Conservation (phyloP, 2,329 filamentous ascomycete species). For the Helotiales sp. region DNA sequence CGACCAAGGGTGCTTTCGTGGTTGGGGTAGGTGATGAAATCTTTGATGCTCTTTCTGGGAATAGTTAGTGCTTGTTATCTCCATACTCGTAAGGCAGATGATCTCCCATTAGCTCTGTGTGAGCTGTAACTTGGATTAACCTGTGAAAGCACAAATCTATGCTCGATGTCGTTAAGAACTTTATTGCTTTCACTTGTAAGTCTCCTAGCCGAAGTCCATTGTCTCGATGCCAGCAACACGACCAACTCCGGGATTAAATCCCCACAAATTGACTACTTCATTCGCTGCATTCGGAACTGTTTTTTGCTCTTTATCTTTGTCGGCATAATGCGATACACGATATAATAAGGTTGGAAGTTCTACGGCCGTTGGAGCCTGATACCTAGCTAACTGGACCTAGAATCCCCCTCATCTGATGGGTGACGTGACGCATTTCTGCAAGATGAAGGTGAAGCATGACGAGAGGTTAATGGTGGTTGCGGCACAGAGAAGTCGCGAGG, state of each 20-base stretch:
- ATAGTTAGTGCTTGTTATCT: neutral
- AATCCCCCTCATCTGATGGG: too few relatives aligned
- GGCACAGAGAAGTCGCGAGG: too few relatives aligned
- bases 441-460: too few relatives aligned
- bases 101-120: neutral
- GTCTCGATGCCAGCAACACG: slow-evolving; percentile 29
- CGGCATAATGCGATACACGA: too few relatives aligned
- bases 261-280: too few relatives aligned
- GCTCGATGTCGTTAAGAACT: neutral
- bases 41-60: neutral
- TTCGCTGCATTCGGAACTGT: too few relatives aligned
- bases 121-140: neutral
- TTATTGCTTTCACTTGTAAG: neutral
- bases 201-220: slow-evolving; percentile 5
- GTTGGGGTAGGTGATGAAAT: neutral
- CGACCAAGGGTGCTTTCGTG: slow-evolving; percentile 15
- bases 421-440: too few relatives aligned
- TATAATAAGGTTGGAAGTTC: too few relatives aligned
- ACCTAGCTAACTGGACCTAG: too few relatives aligned
- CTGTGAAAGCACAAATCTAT: neutral
- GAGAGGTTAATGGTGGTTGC: too few relatives aligned
- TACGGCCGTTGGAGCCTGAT: too few relatives aligned
- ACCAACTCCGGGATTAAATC: slow-evolving; percentile 38
- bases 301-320: too few relatives aligned
- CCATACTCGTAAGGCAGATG: neutral